These are phyloP conservation scores for Cladorrhinum sp. DNA, from an alignment of 2,329 filamentous ascomycete genomes.

Conservation along the genomic window DNA sequence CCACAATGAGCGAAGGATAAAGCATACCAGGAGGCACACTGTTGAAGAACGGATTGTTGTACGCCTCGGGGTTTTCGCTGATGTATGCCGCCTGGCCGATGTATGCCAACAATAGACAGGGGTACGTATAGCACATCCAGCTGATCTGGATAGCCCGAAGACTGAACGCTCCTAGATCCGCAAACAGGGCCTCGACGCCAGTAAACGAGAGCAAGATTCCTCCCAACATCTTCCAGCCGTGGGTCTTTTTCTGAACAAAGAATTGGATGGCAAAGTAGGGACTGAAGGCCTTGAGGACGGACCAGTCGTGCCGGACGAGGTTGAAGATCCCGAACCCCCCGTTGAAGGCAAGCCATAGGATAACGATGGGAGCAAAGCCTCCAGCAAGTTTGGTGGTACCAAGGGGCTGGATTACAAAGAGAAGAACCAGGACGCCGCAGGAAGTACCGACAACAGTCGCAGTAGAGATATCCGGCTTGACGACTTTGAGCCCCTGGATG, in stretches of 20 bases:
- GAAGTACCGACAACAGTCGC: constrained; percentile 60
- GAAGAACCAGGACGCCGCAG: constrained; percentile 60
- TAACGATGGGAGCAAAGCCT: constrained; percentile 63
- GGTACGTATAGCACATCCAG: constrained; percentile 67
- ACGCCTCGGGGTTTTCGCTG: constrained; percentile 49
- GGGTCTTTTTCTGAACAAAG: constrained; percentile 54
- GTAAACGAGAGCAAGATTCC: constrained; percentile 73
- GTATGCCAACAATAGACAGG: constrained; percentile 64
- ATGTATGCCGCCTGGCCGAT: constrained; percentile 74
- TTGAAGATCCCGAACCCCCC: constrained; percentile 62
- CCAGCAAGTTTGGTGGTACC: constrained; percentile 59
- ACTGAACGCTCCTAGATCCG: constrained; percentile 73
- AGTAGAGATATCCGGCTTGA: constrained; percentile 52
- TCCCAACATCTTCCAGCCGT: constrained; percentile 64
- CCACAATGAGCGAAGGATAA: constrained; percentile 63
- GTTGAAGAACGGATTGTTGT: constrained; percentile 72
- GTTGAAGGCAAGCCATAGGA: constrained; percentile 66
- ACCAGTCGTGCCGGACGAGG: constrained; percentile 48
- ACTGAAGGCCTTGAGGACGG: constrained; percentile 55
- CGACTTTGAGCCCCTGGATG: constrained; percentile 61
- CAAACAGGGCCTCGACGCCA: constrained; percentile 75
- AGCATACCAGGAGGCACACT: constrained; percentile 64
- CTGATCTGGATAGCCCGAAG: constrained; percentile 67
- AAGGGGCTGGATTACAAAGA: constrained; percentile 64
- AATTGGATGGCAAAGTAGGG: constrained; percentile 60